Conservation (phyloP, 768 basidiomycete genomes). For the Tulasnella calospora region DNA sequence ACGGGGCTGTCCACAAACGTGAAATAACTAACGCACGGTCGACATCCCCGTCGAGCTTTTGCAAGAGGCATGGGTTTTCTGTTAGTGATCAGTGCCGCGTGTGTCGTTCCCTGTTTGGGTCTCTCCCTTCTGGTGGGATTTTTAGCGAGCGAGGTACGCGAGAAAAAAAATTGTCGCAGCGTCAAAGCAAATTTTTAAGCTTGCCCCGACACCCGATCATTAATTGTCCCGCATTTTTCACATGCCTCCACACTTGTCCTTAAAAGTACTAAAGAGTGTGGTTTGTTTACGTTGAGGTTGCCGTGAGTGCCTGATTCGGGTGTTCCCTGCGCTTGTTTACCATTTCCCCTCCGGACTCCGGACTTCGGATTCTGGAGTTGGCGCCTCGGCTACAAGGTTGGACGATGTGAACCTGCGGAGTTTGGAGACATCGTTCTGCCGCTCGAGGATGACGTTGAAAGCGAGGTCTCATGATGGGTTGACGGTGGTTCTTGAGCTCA, state of each 20-base stretch:
- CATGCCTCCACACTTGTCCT: not conserved
- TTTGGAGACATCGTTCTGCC: not conserved
- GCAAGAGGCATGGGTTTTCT: not conserved
- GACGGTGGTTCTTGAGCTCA: not conserved
- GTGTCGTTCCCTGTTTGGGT: not conserved
- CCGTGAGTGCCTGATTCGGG: not conserved
- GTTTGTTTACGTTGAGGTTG: not conserved
- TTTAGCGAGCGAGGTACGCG: slow-evolving; percentile 5
- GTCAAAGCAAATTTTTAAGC: not conserved
- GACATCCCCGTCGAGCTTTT: not conserved
- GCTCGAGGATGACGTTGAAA: not conserved
- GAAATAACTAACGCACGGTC: not conserved
- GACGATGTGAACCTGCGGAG: not conserved
- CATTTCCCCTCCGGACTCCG: not conserved
- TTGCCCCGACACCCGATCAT: not conserved
- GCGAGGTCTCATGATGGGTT: not conserved
- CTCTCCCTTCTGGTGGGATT: not conserved
- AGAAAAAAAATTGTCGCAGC: not conserved
- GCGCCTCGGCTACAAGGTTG: not conserved
- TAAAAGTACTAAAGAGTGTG: not conserved
- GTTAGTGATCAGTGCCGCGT: not conserved
- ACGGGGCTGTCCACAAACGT: not conserved
- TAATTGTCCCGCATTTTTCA: not conserved
- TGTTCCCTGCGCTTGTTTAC: not conserved
- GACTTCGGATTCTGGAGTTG: not conserved